phyloP scores from a whole-genome alignment of 108 stramenopile species.

The Cyclotella distinguenda region DNA sequence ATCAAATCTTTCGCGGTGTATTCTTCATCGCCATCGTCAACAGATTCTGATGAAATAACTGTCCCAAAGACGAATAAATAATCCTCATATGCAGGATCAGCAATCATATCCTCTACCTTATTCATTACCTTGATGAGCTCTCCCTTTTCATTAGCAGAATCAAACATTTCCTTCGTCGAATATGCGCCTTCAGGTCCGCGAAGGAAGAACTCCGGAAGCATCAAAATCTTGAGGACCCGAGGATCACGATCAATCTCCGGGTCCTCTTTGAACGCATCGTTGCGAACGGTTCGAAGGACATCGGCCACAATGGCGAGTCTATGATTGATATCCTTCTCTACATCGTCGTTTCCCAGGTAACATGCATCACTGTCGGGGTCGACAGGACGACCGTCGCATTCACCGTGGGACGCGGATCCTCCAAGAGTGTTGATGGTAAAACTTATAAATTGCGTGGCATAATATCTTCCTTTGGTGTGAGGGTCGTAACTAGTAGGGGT shows the following conservation, averaged over 20 bases:
- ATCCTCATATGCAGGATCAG: slow-evolving; percentile 31
- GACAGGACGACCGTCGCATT: slow-evolving; percentile 38
- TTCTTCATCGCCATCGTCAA: slow-evolving; percentile 3
- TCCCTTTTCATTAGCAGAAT: slow-evolving; percentile 23
- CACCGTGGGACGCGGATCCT: slow-evolving; percentile 32
- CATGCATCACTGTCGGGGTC: slow-evolving; percentile 19
- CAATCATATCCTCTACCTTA: slow-evolving; percentile 24
- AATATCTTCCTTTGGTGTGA: slow-evolving; percentile 29
- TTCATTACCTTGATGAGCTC: slow-evolving; percentile 19
- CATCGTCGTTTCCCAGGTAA: slow-evolving; percentile 40
- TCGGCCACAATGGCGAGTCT: slow-evolving; percentile 22
- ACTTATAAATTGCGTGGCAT: slow-evolving; percentile 46
- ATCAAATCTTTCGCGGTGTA: slow-evolving; percentile 17
- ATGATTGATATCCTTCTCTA: slow-evolving; percentile 32
- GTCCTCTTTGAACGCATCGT: slow-evolving; percentile 23
- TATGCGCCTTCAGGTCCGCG: slow-evolving; percentile 45
- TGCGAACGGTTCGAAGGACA: slow-evolving; percentile 10
- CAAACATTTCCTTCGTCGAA: slow-evolving; percentile 20
- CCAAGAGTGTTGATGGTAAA: slow-evolving; percentile 52
- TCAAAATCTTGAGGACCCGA: slow-evolving; percentile 40
- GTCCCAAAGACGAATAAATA: slow-evolving; percentile 51
- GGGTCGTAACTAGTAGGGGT: background rate
- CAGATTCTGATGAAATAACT: slow-evolving; percentile 25
- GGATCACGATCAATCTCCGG: slow-evolving; percentile 39
- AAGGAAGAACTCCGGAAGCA: slow-evolving; percentile 44